These are phyloP conservation scores for Trichosporon sp. DNA, from an alignment of 1,284 basidiomycete genomes.

Conservation along the genomic window DNA sequence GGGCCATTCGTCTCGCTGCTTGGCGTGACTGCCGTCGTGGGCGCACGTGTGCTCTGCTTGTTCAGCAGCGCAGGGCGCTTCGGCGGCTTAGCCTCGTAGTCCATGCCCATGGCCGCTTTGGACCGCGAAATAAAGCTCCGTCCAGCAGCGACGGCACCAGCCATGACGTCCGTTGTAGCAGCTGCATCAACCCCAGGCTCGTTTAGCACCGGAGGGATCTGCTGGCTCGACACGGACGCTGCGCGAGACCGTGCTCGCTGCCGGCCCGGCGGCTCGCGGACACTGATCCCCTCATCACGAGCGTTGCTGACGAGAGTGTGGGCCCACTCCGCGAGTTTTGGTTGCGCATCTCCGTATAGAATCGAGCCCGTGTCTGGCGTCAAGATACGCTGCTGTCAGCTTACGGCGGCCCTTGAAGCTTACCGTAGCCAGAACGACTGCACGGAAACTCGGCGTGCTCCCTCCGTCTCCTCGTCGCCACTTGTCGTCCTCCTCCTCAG, in stretches of 20 bases:
- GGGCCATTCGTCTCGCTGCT: neutral
- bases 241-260: slow-evolving; percentile 31
- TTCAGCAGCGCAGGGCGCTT: slow-evolving; percentile 46
- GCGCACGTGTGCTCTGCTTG: slow-evolving; percentile 24
- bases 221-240: slow-evolving; percentile 49
- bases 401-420: slow-evolving; percentile 10
- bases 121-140: neutral
- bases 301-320: slow-evolving; percentile 67
- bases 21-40: slow-evolving; percentile 33
- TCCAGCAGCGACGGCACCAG: neutral
- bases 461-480: slow-evolving; percentile 44
- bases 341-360: slow-evolving; percentile 61
- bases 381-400: slow-evolving; percentile 61
- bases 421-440: slow-evolving; percentile 47
- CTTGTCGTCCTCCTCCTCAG: slow-evolving; percentile 31
- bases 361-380: slow-evolving; percentile 72
- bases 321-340: slow-evolving; percentile 63
- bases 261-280: slow-evolving; percentile 39
- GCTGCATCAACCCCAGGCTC: neutral
- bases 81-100: slow-evolving; percentile 39
- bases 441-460: slow-evolving; percentile 40
- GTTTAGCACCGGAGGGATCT: neutral
- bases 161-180: neutral
- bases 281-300: slow-evolving; percentile 61
- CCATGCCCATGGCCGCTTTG: neutral